Percentiles rank a stretch among this genome's conserved stretches.
phyloP scores from a whole-genome alignment of 345 rosid species.

The Aethionema arabicum region DNA sequence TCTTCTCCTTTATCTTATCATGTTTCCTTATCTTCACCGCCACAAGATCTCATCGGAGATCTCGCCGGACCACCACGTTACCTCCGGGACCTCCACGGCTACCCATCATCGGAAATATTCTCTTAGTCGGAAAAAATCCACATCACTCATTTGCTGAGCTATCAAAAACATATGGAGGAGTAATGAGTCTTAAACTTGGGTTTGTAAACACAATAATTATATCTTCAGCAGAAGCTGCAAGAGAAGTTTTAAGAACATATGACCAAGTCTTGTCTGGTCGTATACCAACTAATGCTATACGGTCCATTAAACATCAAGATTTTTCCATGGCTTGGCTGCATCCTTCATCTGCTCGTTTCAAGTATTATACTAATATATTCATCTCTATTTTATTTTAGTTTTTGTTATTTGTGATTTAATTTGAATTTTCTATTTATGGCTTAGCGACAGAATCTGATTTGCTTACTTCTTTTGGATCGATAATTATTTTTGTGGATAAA shows the following conservation, averaged over 20 bases:
- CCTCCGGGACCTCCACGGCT: slow-evolving; percentile 32
- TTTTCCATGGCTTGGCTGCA: slow-evolving; percentile 4
- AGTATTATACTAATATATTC: neutral
- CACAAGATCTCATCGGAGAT: slow-evolving; percentile 13
- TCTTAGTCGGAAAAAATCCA: slow-evolving; percentile 34
- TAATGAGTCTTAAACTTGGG: slow-evolving; percentile 40
- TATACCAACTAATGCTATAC: neutral
- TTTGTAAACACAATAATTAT: slow-evolving; percentile 18
- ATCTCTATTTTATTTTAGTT: neutral
- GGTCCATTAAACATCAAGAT: slow-evolving; percentile 18
- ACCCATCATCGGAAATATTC: slow-evolving; percentile 45
- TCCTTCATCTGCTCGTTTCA: slow-evolving; percentile 19
- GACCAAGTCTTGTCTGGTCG: slow-evolving; percentile 31
- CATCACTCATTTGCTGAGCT: slow-evolving; percentile 36
- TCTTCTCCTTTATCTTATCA: slow-evolving; percentile 44
- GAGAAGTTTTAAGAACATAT: slow-evolving; percentile 28
- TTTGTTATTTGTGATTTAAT: too few species aligned
- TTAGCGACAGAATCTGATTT: too few species aligned
- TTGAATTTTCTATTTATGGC: too few species aligned
- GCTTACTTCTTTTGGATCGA: too few species aligned
- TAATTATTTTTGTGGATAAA: too few species aligned
- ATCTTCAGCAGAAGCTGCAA: slow-evolving; percentile 28
- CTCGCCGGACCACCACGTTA: neutral
- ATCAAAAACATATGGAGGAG: slow-evolving; percentile 41
- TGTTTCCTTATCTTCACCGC: slow-evolving; percentile 30